These are phyloP conservation scores for Coffea eugenioides DNA, from an alignment of 257 asterid species.

Conservation along the genomic window DNA sequence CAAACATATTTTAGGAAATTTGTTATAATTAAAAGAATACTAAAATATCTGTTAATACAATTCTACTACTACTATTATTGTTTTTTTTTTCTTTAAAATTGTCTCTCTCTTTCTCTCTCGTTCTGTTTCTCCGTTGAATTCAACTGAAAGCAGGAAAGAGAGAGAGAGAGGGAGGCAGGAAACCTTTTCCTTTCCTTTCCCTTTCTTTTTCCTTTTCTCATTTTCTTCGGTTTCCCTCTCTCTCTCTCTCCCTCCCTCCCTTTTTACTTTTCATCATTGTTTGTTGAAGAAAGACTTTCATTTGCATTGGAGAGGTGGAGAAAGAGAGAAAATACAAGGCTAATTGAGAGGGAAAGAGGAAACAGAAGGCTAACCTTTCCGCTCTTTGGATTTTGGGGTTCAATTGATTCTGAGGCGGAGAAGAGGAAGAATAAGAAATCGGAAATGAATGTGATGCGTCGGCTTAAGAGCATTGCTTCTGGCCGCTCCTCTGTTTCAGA, in stretches of 20 bases:
- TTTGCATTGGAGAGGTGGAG: conserved; percentile 5
- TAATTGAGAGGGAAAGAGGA: background rate
- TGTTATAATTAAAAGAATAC: too few relatives aligned
- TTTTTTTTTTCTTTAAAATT: too few relatives aligned
- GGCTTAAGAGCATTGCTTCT: conserved; percentile 96
- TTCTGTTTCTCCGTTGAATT: conserved; percentile 19
- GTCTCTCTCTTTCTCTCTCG: background rate
- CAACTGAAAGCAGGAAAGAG: conserved; percentile 6
- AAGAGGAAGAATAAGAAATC: background rate
- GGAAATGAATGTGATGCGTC: conserved; percentile 88
- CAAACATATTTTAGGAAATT: too few relatives aligned
- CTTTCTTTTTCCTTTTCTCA: background rate
- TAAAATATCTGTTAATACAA: too few relatives aligned
- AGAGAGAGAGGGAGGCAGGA: background rate
- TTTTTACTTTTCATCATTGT: conserved; percentile 12
- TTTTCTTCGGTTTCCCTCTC: background rate
- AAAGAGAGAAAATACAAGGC: background rate
- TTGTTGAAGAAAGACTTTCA: conserved; percentile 1
- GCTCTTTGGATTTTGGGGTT: conserved; percentile 10
- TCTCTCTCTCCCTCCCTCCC: background rate
- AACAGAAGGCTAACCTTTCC: background rate
- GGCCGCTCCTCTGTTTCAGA: conserved; percentile 93
- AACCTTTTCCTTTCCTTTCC: background rate
- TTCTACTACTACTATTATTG: too few relatives aligned
- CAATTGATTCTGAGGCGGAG: background rate